Evolutionary conservation across 345 rosid genomes (phyloP), one percentile per base, ranked within the genome.

Genomic region (Citropsis articulata): DNA sequence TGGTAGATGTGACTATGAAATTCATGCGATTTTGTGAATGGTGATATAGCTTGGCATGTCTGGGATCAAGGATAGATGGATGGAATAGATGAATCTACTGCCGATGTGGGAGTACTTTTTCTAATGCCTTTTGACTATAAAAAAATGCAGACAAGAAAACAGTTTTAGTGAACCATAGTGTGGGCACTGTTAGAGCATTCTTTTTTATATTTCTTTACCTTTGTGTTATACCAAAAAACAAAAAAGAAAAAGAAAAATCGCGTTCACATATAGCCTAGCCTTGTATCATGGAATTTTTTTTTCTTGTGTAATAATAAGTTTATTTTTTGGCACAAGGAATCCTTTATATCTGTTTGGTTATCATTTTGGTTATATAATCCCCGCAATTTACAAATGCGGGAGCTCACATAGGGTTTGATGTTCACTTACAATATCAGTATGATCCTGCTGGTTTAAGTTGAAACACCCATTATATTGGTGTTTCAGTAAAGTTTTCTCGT

Each of bases 151-250:
- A 64, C 75, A 76, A 66, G 75, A 70, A 72, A 42, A 62, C 72
- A 78, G 82, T 80, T 83, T 71, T 80, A 83, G 87, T 78, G 72
- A 72, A 65, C 63, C 66, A 24, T 64, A 76, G 73, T 74, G 73
- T 79, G 83, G 81, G 79, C 40, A 74, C 76, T 73, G 40, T 79
- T 74, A 82, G 84, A 69, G 75, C 85, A 88, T 88, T 85, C 89
- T 83, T 88, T 86, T 79, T 57, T 63, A 74, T 71, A 24, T 56
- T 78, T 78, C 70, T 77, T 71, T 63, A 50, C 65, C 72, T 45
- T 50, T 40, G 70, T 79, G 75, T 80, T 53, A 82, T 70, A 78
- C 81, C 1, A 59, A 61, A 80, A 74, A 48, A 48, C 14, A 42
- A 67, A 61, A 81, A 73, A 59, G 55, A 80, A 74, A 48, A 48